Base-by-base conservation (phyloP, 1,139 yeast genomes). In the Pneumocystis murina region DNA sequence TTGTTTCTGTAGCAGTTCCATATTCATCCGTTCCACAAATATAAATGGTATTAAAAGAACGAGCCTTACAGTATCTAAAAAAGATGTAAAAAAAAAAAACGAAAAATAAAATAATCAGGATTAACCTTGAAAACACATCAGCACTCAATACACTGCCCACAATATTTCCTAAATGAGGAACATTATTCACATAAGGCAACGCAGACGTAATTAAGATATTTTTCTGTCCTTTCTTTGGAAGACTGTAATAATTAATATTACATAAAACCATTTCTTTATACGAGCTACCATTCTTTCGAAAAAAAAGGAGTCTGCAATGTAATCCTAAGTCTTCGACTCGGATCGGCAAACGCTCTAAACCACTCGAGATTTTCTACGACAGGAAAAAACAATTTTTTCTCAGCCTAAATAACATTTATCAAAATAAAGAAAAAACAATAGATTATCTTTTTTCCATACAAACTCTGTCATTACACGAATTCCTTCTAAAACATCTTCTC, bases 1-100 rank as follows among this genome's bases (percentile, higher is more conserved):
- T 92, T 48, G 98, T 94, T 76, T 92, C 99, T 35, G 98, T 92
- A 62, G 99, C 99, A 67, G 99, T 92, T 74, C 99, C 99, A 74
- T 92, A 94, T 76, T 92, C 99, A 74, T 92, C 99, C 54, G 98
- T 94, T 76, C 99, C 99, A 77, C 98, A 90, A 66, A 92, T 77
- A 72, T 79, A 92, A 67, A 92, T 77, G 30, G 96, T 80, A 73
- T 91, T 92, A 78, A 86, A 85, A 75, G 90, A 88, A 78, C 97
- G 84, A 69, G 86, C 84, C 75, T 90, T 91, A 72, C 87, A 84
- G 76, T 87, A 92, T 74, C 98, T 84, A 40, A 6, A 40, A 40
- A 16, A n/a, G n/a, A 40, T 16, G 10, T n/a, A n/a, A n/a, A n/a
- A 40, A 40, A 39, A 39, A n/a, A 40, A 40, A n/a, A n/a, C 10